A percentile compares a stretch with the other conserved stretches of the same genome.
phyloP scores from a whole-genome alignment of 73 alveolate species.

The Effrenium voratum region DNA sequence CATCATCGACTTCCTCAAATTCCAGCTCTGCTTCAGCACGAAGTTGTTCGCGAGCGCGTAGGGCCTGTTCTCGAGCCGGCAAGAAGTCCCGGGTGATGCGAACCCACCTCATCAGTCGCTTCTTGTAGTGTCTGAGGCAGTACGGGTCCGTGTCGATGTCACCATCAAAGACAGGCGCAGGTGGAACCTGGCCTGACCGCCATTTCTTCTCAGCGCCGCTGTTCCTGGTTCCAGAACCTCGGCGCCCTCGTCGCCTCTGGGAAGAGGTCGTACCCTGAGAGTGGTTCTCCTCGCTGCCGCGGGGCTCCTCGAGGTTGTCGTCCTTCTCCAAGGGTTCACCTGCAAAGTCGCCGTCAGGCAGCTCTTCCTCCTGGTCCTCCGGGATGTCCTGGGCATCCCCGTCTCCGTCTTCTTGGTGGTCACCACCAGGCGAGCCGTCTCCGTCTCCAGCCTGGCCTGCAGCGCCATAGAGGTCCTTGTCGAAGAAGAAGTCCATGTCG shows the following conservation, averaged over 20 bases:
- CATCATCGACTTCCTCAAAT: background rate
- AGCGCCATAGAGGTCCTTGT: too few relatives aligned
- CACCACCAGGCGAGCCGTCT: too few relatives aligned
- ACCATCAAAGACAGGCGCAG: background rate
- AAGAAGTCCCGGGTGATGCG: background rate
- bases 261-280: background rate
- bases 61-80: conserved; percentile 18
- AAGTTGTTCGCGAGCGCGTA: background rate
- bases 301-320: too few relatives aligned
- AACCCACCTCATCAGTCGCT: background rate
- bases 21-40: conserved; percentile 31
- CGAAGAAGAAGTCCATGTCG: too few relatives aligned
- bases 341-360: too few relatives aligned
- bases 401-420: too few relatives aligned
- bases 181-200: background rate
- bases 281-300: background rate
- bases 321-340: too few relatives aligned
- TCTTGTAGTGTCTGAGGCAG: background rate
- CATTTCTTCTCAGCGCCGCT: background rate
- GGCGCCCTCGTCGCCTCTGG: background rate
- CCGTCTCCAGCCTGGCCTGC: too few relatives aligned
- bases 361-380: too few relatives aligned
- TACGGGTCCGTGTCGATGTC: background rate
- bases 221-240: background rate
- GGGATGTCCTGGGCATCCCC: too few relatives aligned